Conservation (phyloP, 768 basidiomycete species). For the Cystofilobasidium capitatum region DNA sequence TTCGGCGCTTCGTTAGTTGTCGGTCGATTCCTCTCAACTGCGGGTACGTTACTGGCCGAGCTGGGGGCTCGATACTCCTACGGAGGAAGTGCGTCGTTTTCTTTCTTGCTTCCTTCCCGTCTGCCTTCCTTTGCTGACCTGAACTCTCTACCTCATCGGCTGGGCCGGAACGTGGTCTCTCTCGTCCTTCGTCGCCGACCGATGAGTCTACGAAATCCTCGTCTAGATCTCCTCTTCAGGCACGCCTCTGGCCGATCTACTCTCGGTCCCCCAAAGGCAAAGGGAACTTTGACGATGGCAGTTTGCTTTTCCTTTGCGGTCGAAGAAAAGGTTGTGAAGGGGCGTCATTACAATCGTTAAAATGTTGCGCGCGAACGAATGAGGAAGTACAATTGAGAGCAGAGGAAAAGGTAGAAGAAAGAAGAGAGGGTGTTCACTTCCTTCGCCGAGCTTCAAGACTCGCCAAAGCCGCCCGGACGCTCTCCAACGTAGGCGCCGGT, state of each 20-base stretch:
- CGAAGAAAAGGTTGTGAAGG: too few relatives aligned
- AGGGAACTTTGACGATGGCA: too few relatives aligned
- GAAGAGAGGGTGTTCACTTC: not conserved
- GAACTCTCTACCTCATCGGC: slow-evolving; percentile 10
- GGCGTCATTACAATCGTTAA: too few relatives aligned
- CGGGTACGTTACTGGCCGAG: slow-evolving; percentile 2
- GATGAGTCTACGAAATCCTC: too few relatives aligned
- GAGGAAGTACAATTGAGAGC: not conserved
- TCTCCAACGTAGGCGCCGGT: not conserved
- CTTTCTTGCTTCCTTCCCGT: not conserved
- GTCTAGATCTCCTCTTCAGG: too few relatives aligned
- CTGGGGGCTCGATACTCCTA: not conserved
- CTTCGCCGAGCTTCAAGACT: not conserved
- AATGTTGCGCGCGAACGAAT: not conserved
- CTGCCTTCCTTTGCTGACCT: too few relatives aligned
- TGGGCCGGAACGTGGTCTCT: not conserved
- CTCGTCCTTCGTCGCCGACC: too few relatives aligned
- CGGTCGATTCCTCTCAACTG: slow-evolving; percentile 21
- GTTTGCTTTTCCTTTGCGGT: too few relatives aligned
- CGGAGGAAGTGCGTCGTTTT: slow-evolving; percentile 2
- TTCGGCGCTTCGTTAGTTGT: slow-evolving; percentile 17
- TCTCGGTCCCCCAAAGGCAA: too few relatives aligned
- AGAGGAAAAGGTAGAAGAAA: not conserved
- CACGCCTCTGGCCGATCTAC: too few relatives aligned
- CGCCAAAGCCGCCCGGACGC: not conserved